phyloP scores from a whole-genome alignment of 1,139 yeast genomes.

The Nadsonia starkeyi-henricii region DNA sequence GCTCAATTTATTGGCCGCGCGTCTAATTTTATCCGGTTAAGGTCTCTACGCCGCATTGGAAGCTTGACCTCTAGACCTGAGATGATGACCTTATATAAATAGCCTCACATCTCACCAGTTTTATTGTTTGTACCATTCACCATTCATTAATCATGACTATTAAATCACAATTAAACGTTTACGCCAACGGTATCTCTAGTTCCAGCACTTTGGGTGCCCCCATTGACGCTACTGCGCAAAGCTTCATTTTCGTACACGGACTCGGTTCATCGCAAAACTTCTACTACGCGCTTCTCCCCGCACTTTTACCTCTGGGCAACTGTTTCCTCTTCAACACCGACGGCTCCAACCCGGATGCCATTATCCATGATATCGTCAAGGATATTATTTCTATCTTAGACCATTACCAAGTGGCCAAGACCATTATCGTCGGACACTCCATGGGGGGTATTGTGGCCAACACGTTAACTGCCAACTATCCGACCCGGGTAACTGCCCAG shows the following conservation, averaged over 20 bases:
- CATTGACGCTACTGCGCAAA: conserved; percentile 8
- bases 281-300: conserved; percentile 16
- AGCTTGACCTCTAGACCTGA: no score
- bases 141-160: no score
- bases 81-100: no score
- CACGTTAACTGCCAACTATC: conserved; percentile 11
- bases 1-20: no score
- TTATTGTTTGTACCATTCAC: no score
- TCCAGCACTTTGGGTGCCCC: neutral
- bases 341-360: conserved; percentile 17
- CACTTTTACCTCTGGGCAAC: conserved; percentile 11
- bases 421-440: conserved; percentile 21
- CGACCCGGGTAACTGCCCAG: conserved; percentile 5
- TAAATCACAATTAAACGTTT: neutral
- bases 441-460: conserved; percentile 24
- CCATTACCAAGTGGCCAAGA: conserved; percentile 10
- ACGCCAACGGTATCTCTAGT: neutral
- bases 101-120: no score
- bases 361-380: conserved; percentile 15
- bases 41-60: no score
- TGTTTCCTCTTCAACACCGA: conserved; percentile 20
- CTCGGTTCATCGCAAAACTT: conserved; percentile 22
- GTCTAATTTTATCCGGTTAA: no score
- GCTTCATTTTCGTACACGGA: conserved; percentile 20
- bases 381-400: conserved; percentile 15